Base-by-base conservation (phyloP, 2,329 filamentous ascomycete species). In the Beauveria sp. region DNA sequence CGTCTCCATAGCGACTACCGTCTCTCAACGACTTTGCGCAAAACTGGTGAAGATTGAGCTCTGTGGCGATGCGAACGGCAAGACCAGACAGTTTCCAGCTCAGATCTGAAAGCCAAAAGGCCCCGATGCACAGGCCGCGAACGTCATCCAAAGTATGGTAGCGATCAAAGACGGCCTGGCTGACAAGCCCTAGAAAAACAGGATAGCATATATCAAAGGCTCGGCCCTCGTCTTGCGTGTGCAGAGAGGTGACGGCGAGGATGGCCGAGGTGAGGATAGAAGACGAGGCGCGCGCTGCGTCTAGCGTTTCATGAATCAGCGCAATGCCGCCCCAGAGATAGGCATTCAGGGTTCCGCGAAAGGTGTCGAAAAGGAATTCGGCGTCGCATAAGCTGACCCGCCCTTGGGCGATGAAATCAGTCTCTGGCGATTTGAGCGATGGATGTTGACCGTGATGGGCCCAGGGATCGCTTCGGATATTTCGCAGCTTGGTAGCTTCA, bases 61-160 rank as follows among this genome's bases (percentile, higher is more conserved):
- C 82, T 0, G 82, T 84, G 4, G 82, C 82, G 59, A 84, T 83
- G 26, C 82, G 77, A 1, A 85, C 81, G 0, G 82, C 82, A 66
- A 83, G 77, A 0, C 84, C 84, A 3, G 81, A 84, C 1, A 88
- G 74, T 65, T 85, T 87, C 82, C 73, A 77, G 60, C 73, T 75
- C 20, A 77, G 65, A 60, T 88, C 84, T 0, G 82, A 82, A 1
- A 88, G 75, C 83, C 84, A 88, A 66, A 88, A 88, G 1, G 85
- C 83, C 4, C 82, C 85, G 26, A 88, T 82, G 64, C 83, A 86
- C 3, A 88, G 77, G 1, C 80, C 85, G 7, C 84, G 80, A 43
- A 88, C 78, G 62, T 83, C 81, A 64, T 87, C 84, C 18, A 83
- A 69, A 14, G 80, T 82, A 52, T 86, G 70, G 50, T 72, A 71